Percentiles rank a stretch among this genome's conserved stretches.
Conservation (phyloP, 148 eudicot genomes). For the Chenopodium suecicum region DNA sequence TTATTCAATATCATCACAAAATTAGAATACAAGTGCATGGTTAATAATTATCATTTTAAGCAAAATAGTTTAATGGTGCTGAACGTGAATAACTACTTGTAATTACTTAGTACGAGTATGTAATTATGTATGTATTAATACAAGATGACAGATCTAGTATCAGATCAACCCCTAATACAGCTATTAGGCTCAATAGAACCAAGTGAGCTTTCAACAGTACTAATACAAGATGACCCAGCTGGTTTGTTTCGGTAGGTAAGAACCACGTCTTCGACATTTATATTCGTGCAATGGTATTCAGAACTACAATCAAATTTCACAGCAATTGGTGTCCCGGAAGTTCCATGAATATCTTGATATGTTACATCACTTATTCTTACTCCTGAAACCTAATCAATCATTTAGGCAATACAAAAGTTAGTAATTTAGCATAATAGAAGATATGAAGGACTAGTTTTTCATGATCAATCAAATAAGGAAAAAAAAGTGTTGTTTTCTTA, state of each 20-base stretch:
- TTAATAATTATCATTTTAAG: too few relatives aligned
- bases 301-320: slow-evolving; percentile 55
- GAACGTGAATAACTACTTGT: too few relatives aligned
- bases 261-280: slow-evolving; percentile 34
- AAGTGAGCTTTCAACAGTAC: slow-evolving; percentile 36
- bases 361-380: slow-evolving; percentile 39
- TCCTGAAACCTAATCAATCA: slow-evolving; percentile 35
- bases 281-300: slow-evolving; percentile 31
- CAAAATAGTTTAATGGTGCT: too few relatives aligned
- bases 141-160: too few relatives aligned
- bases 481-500: neutral
- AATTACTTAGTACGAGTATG: too few relatives aligned
- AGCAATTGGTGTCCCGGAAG: slow-evolving; percentile 49
- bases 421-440: too few relatives aligned
- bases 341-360: slow-evolving; percentile 49
- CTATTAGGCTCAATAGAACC: slow-evolving; percentile 41
- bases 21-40: too few relatives aligned
- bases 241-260: slow-evolving; percentile 27
- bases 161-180: slow-evolving; percentile 29
- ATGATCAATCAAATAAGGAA: too few relatives aligned
- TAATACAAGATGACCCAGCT: slow-evolving; percentile 33
- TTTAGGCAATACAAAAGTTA: too few relatives aligned
- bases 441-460: too few relatives aligned
- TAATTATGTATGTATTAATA: too few relatives aligned
- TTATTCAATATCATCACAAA: too few relatives aligned